Percentiles rank a stretch among this genome's conserved stretches.
These are phyloP conservation scores for Aspergillus niger DNA, from an alignment of 2,329 filamentous ascomycete species.

Conservation along the genomic window DNA sequence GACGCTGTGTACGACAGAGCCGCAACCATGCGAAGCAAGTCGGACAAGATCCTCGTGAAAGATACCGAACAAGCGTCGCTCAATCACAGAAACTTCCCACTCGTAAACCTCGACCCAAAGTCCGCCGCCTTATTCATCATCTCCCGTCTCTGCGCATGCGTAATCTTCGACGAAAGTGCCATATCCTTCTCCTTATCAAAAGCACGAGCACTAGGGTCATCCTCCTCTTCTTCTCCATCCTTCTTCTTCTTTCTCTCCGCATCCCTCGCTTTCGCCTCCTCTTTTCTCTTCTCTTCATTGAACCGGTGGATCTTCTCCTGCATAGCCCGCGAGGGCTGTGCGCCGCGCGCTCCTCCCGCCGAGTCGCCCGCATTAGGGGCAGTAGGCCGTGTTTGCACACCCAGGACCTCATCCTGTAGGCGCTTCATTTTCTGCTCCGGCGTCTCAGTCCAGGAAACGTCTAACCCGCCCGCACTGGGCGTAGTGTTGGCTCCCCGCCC, in stretches of 20 bases:
- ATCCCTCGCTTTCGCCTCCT: conserved; percentile 4
- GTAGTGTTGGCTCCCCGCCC: conserved; percentile 56
- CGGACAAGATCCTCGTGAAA: no score
- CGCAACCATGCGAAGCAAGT: background rate
- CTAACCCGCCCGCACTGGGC: conserved; percentile 38
- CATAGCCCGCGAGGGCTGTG: conserved; percentile 46
- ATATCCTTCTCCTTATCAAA: conserved; percentile 97
- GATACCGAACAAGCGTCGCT: background rate
- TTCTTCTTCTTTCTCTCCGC: conserved; percentile 14
- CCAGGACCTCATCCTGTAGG: conserved; percentile 79
- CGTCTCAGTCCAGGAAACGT: conserved; percentile 85
- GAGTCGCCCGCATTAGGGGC: conserved; percentile 16
- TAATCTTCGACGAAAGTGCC: conserved; percentile 71
- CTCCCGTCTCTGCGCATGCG: conserved; percentile 72
- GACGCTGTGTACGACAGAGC: background rate
- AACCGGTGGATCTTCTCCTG: conserved; percentile 57
- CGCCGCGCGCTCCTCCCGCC: background rate
- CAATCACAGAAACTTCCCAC: conserved; percentile 62
- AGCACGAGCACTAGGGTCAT: conserved; percentile 84
- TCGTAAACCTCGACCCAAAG: conserved; percentile 79
- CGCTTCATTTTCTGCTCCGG: conserved; percentile 82
- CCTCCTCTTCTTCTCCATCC: conserved; percentile 65
- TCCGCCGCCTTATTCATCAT: conserved; percentile 76
- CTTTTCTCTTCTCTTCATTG: conserved; percentile 41
- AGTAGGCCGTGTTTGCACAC: conserved; percentile 52